Conservation (phyloP, 2,329 filamentous ascomycete species). For the Colletotrichum spinosum region DNA sequence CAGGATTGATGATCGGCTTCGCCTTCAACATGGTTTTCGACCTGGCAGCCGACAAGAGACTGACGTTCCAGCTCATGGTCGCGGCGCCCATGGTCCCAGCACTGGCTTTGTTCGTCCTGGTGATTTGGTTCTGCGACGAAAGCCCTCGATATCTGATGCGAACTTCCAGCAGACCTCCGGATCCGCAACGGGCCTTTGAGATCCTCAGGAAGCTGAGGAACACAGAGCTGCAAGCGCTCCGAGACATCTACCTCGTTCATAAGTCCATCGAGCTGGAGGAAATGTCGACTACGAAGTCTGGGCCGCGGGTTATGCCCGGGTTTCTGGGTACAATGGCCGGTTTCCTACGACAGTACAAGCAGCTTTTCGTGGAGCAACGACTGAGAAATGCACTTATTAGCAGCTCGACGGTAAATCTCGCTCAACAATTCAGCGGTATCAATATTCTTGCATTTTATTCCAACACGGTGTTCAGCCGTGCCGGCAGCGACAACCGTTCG, state of each 20-base stretch:
- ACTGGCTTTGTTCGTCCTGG: conserved; percentile 46
- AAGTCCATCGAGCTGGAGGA: conserved; percentile 45
- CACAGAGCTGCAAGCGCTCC: conserved; percentile 54
- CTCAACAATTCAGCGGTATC: conserved; percentile 49
- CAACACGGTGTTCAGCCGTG: conserved; percentile 42
- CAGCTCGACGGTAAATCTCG: conserved; percentile 46
- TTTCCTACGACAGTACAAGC: conserved; percentile 43
- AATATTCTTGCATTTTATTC: conserved; percentile 60
- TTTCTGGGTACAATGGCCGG: conserved; percentile 40
- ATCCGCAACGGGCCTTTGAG: conserved; percentile 48
- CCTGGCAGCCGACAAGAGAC: conserved; percentile 17
- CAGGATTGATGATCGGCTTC: conserved; percentile 51
- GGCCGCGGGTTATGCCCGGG: background rate
- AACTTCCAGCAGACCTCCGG: conserved; percentile 44
- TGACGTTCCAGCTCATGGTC: conserved; percentile 47
- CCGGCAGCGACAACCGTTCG: conserved; percentile 33
- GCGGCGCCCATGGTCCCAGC: conserved; percentile 51
- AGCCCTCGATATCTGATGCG: conserved; percentile 55
- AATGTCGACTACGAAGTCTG: background rate
- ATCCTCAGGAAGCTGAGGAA: conserved; percentile 50
- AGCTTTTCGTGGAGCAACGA: conserved; percentile 44
- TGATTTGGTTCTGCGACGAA: conserved; percentile 52
- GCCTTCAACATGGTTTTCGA: conserved; percentile 52
- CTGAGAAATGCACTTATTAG: conserved; percentile 48
- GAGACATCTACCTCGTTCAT: conserved; percentile 55